Base-by-base conservation (phyloP, 805 yeast species). In the Candida odintsovae region DNA sequence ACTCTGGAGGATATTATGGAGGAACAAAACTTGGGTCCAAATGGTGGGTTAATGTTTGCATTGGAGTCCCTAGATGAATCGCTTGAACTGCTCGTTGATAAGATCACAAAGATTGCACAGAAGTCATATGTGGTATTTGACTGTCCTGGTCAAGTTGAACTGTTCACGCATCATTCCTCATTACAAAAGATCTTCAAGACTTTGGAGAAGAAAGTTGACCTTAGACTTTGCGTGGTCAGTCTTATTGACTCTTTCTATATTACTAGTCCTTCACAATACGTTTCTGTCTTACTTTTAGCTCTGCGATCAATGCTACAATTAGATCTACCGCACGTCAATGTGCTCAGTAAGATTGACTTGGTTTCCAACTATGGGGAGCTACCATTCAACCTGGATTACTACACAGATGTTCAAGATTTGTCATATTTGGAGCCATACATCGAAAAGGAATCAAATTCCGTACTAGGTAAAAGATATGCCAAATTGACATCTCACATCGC, bases 81-180 rank as follows among this genome's bases (percentile, higher is more conserved):
- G 21, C 66, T 83, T 42, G 86, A 83, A 23, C 70, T 72, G 40
- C 78, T 89, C 55, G 59, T 84, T 4, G 67, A 69, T 10, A 79
- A 76, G 59, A 69, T 92, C 28, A 71, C 74, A 47, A 69, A 72
- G 28, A 68, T 90, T 12, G 77, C 85, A 6, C 72, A 76, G 37
- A 70, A 70, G 20, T 78, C 82, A 36, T 89, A 89, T 54, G 63
- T 89, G 12, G 70, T 89, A 4, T 86, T 89, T 66, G 97, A 89
- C 64, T 87, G 95, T 59, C 97, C 97, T 1, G 99, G 99, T 1
- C 99, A 94, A 63, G 94, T 90, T 1, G 99, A 94, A 63, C 74
- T 94, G 15, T 94, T 87, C 67, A 94, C 99, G 3, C 95, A 87
- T 59, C 95, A 88, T 57, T 76, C 82, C 1, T 82, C 96, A 0